phyloP scores from a whole-genome alignment of 106 monocot genomes.

The Dendrobium officinale region DNA sequence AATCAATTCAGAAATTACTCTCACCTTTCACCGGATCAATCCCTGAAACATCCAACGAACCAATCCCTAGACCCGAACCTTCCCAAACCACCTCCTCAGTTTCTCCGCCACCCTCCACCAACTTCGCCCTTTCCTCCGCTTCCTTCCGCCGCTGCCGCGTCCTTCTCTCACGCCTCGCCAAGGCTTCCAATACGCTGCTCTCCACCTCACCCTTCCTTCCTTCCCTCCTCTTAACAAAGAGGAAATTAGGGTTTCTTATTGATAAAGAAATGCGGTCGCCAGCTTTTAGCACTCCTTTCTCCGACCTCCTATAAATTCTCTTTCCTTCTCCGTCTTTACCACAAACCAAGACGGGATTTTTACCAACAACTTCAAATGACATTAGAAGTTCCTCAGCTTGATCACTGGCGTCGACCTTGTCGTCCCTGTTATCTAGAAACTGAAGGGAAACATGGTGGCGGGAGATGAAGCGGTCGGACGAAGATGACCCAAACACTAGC shows the following conservation, averaged over 20 bases:
- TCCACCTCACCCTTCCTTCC: conserved; percentile 3
- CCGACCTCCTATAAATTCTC: conserved; percentile 9
- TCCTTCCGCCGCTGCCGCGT: conserved; percentile 6
- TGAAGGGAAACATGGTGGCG: conserved; percentile 31
- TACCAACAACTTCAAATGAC: conserved; percentile 38
- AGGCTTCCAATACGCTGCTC: conserved; percentile 7
- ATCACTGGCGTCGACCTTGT: neutral
- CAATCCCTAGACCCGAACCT: neutral
- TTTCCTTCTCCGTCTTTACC: neutral
- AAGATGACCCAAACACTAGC: conserved; percentile 6
- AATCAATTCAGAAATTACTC: neutral
- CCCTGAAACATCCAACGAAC: conserved; percentile 3
- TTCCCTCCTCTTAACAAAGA: conserved; percentile 10
- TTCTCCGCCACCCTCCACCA: neutral
- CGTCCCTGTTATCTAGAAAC: neutral
- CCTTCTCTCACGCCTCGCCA: conserved; percentile 14
- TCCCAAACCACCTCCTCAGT: neutral
- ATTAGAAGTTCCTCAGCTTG: neutral
- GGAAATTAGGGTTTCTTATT: conserved; percentile 13
- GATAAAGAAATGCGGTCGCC: conserved; percentile 13
- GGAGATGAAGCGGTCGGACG: conserved; percentile 30
- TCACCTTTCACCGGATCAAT: conserved; percentile 20
- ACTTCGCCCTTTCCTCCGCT: neutral
- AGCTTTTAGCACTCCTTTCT: conserved; percentile 10
- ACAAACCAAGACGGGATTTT: conserved; percentile 37